Base-by-base conservation (phyloP, 2,329 filamentous ascomycete genomes). In the Xylaria sp. region DNA sequence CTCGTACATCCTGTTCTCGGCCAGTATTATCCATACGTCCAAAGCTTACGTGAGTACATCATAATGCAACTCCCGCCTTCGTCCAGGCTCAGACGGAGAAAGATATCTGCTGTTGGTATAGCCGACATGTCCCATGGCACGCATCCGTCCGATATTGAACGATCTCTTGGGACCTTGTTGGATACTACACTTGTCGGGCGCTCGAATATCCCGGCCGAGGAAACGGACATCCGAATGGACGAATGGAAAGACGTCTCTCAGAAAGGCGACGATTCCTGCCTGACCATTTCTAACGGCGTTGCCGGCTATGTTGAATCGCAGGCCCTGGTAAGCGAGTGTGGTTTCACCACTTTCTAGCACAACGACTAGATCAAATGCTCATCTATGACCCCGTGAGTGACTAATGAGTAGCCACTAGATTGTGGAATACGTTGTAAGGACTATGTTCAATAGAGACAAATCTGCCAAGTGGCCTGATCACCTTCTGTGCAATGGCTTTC, bases 401-500 rank as follows among this genome's bases (percentile, higher is more conserved):
- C 61, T 58, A 46, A 64, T 60, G 55, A 60, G 57, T 51, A 31
- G 57, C 35, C 51, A 56, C 55, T 69, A 93, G 90, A 85, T 94
- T 69, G 82, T 94, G 45, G 89, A 94, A 72, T 92, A 91, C 75
- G 84, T 86, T 28, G 86, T 97, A 43, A 93, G 90, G 87, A 82
- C 86, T 9, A 80, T 97, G 1, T 97, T 96, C 75, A 86, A 84
- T 12, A 83, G 84, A 68, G 77, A 80, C 15, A 78, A 81, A 33
- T 73, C 74, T 19, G 77, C 76, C 61, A 75, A 80, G 52, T 85
- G 84, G 71, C 89, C 90, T 1, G 84, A 86, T 53, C 92, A 97
- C 77, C 72, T 97, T 4, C 84, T 99, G 4, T 94, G 92, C 69
- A 89, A 96, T 80, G 94, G 94, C 23, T 96, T 89, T 70, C 87